phyloP scores from a whole-genome alignment of 192 early-diverging fungal genomes.

The Rhizophagus prolifer region DNA sequence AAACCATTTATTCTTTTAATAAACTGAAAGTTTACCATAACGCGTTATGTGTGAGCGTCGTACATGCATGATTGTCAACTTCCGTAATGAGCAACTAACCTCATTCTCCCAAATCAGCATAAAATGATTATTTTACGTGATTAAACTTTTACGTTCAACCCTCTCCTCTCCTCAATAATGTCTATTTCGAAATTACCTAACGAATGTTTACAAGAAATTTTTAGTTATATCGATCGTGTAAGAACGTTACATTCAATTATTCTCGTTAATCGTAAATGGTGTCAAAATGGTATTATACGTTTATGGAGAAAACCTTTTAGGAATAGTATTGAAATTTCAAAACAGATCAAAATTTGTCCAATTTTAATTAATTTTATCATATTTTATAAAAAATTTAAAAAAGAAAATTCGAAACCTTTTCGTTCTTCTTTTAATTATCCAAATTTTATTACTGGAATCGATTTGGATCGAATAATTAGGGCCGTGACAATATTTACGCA shows the following conservation, averaged over 20 bases:
- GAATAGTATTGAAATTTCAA: not conserved
- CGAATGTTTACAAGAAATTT: constrained; percentile 8
- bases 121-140: too few relatives aligned
- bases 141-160: too few relatives aligned
- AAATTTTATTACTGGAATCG: not conserved
- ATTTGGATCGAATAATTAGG: not conserved
- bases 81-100: too few relatives aligned
- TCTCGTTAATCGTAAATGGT: constrained; percentile 25
- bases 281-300: not conserved
- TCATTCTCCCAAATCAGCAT: too few relatives aligned
- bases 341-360: not conserved
- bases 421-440: not conserved
- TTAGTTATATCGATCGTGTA: not conserved
- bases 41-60: too few relatives aligned
- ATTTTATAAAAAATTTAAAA: not conserved
- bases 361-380: not conserved
- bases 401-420: not conserved
- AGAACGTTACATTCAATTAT: constrained; percentile 5
- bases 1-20: too few relatives aligned
- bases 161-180: not conserved
- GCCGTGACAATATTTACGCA: not conserved
- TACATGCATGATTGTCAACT: too few relatives aligned
- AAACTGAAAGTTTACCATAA: too few relatives aligned
- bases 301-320: constrained; percentile 21
- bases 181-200: not conserved